phyloP scores from a whole-genome alignment of 2,329 filamentous ascomycete genomes.

The Hysterium pulicare region DNA sequence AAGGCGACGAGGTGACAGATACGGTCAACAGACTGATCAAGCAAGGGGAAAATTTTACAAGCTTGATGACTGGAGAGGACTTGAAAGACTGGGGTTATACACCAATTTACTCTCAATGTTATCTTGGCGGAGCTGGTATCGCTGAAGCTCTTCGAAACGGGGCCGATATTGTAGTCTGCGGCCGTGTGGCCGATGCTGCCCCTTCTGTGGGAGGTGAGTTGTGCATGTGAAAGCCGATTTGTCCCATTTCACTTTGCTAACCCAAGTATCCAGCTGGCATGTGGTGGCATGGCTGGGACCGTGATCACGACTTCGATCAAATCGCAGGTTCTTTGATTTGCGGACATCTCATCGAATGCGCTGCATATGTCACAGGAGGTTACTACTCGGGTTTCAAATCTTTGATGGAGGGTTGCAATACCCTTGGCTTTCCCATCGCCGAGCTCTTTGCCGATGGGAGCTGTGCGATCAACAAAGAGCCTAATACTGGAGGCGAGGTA shows the following conservation, averaged over 20 bases:
- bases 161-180: slow-evolving; percentile 45
- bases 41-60: slow-evolving; percentile 37
- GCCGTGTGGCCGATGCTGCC: slow-evolving; percentile 43
- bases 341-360: slow-evolving; percentile 46
- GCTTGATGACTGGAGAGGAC: slow-evolving; percentile 38
- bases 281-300: slow-evolving; percentile 46
- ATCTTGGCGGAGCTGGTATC: slow-evolving; percentile 45
- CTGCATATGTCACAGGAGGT: slow-evolving; percentile 42
- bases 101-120: slow-evolving; percentile 36
- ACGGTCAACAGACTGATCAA: slow-evolving; percentile 31
- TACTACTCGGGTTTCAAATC: slow-evolving; percentile 46
- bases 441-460: slow-evolving; percentile 28
- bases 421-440: slow-evolving; percentile 34
- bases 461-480: slow-evolving; percentile 31
- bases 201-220: slow-evolving; percentile 43
- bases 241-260: no score
- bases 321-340: slow-evolving; percentile 45
- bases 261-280: slow-evolving; percentile 33
- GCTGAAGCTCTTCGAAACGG: slow-evolving; percentile 39
- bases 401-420: slow-evolving; percentile 30
- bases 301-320: slow-evolving; percentile 34
- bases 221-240: no score
- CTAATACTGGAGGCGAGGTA: slow-evolving; percentile 15
- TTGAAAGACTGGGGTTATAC: slow-evolving; percentile 35
- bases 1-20: slow-evolving; percentile 43